Conservation (phyloP, 2,329 filamentous ascomycete species). For the Colletotrichum tofieldiae region DNA sequence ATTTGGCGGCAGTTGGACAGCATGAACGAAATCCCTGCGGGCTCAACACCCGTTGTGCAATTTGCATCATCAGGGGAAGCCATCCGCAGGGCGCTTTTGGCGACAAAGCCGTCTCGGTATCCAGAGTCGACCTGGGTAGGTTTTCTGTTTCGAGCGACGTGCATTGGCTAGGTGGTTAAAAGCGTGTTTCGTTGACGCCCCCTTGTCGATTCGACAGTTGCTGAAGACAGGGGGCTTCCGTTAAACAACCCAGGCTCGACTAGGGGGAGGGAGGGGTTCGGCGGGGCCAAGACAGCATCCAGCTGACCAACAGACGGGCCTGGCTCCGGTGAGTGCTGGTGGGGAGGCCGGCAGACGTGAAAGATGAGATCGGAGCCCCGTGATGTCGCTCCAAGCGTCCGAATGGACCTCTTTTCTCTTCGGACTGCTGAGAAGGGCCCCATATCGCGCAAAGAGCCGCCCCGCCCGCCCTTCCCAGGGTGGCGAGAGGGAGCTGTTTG, state of each 20-base stretch:
- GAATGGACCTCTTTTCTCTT: background rate
- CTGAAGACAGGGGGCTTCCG: constrained; percentile 5
- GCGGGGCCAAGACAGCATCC: constrained; percentile 19
- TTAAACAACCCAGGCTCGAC: constrained; percentile 6
- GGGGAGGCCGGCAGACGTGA: background rate
- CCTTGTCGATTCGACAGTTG: constrained; percentile 13
- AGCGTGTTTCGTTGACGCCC: constrained; percentile 27
- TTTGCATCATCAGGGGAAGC: constrained; percentile 17
- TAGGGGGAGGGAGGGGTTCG: background rate
- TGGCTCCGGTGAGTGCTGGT: background rate
- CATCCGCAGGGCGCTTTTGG: constrained; percentile 21
- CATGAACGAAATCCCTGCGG: constrained; percentile 18
- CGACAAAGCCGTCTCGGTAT: constrained; percentile 16
- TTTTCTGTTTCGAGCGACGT: constrained; percentile 36
- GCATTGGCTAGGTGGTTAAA: constrained; percentile 30
- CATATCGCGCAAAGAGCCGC: constrained; percentile 18
- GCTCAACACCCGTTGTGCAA: background rate
- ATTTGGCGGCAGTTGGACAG: constrained; percentile 7
- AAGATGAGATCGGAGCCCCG: background rate
- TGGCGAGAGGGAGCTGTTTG: constrained; percentile 8
- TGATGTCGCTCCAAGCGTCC: constrained; percentile 1
- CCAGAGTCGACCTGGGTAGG: constrained; percentile 14
- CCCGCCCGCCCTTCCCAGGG: constrained; percentile 23
- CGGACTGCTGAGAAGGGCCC: background rate
- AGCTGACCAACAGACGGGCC: background rate